Evolutionary conservation across 2,329 filamentous ascomycete genomes (phyloP), one percentile per base, ranked within the genome.

Genomic region (Pseudocercospora cruenta): DNA sequence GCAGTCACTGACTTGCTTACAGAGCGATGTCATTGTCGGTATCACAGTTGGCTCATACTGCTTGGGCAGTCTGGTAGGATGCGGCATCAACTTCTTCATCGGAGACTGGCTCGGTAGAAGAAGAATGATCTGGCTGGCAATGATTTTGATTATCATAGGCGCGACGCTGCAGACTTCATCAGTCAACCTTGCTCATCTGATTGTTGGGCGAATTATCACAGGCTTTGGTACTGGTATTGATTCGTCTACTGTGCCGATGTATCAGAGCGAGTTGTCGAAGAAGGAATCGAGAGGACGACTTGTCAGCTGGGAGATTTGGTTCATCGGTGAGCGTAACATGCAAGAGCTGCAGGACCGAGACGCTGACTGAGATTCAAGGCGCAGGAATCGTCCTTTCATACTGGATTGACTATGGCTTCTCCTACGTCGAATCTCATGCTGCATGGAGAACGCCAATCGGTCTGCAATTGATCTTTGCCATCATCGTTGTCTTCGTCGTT

Each of bases 11-110:
- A 63, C 7, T 8, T n/a, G 1, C 8, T 16, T 36, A 8, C 19
- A 61, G 63, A 68, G 57, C 49, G 60, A 55, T 58, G 66, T 65
- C 22, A 68, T 62, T n/a, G 67, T 63, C 26, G 77, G 77, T 6
- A 79, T 79, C 63, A 79, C 78, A 9, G 78, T 80, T 0, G 77
- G 77, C 2, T 83, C 87, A 58, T 87, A 88, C 72, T 84, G 87
- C 36, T 80, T 88, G 31, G 86, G 86, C 12, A 88, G 86, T 72
- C 87, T 88, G 73, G 76, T 88, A 58, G 87, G 87, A 9, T 85
- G 81, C 1, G 76, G 85, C 33, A 71, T 81, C 1, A 80, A 82
- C 22, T 83, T 87, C 58, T 71, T 76, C 12, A 72, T 83, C 21
- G 84, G 84, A n/a, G 83, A 86, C 51, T 71, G 68, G 0, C 75